These are phyloP conservation scores for Caryopteris hybrid DNA, from an alignment of 305 asterid genomes.

Conservation along the genomic window DNA sequence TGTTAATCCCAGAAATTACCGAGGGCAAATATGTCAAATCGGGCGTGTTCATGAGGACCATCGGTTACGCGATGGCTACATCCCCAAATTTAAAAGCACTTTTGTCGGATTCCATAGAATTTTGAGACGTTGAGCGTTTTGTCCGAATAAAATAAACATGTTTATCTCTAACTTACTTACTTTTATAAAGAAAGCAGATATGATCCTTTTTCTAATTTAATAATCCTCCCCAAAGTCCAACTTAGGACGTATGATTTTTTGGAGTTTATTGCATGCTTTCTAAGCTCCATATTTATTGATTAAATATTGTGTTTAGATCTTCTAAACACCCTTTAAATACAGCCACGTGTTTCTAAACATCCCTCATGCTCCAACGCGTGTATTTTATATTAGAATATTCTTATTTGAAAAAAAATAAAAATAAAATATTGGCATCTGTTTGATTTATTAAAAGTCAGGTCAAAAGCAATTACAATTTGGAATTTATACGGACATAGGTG, in stretches of 20 bases:
- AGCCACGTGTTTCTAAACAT: conserved; percentile 24
- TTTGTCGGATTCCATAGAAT: conserved; percentile 44
- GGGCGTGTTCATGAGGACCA: conserved; percentile 13
- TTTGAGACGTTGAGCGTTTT: conserved; percentile 26
- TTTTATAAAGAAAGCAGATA: not conserved
- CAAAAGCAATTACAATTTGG: too few relatives aligned
- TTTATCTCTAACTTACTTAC: not conserved
- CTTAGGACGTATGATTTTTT: conserved; percentile 20
- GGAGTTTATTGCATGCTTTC: conserved; percentile 27
- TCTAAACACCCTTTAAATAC: conserved; percentile 2
- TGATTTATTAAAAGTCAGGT: too few relatives aligned
- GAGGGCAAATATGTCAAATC: conserved; percentile 15
- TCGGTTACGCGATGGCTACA: conserved; percentile 18
- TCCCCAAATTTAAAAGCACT: conserved; percentile 34
- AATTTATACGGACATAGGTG: too few relatives aligned
- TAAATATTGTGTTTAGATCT: not conserved
- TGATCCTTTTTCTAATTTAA: conserved; percentile 4
- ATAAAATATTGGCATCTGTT: too few relatives aligned
- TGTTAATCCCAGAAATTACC: too few relatives aligned
- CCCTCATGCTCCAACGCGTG: conserved; percentile 34
- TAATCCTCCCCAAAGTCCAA: conserved; percentile 10
- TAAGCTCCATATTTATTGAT: not conserved
- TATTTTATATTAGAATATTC: not conserved
- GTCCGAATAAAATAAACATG: conserved; percentile 17
- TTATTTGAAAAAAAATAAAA: too few relatives aligned